Conservation (phyloP, 768 basidiomycete genomes). For the Collybia sp. region DNA sequence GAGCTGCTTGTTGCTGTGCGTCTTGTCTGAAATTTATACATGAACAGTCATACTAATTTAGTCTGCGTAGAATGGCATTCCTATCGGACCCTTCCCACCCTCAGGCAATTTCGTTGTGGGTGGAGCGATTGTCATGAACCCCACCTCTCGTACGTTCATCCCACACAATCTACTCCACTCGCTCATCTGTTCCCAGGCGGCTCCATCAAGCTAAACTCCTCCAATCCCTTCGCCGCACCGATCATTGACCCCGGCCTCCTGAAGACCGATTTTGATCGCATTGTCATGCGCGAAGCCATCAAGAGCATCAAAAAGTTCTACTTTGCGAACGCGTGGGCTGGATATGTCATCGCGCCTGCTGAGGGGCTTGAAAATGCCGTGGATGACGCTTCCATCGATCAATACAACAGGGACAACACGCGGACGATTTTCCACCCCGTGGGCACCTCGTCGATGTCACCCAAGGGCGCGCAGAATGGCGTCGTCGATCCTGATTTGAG, state of each 20-base stretch:
- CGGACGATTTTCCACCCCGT: no score
- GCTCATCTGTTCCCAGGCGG: slow-evolving; percentile 1
- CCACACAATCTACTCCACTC: neutral
- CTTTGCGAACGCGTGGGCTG: no score
- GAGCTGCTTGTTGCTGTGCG: slow-evolving; percentile 25
- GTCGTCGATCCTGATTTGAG: no score
- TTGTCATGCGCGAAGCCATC: slow-evolving; percentile 7
- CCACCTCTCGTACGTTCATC: neutral
- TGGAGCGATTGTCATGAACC: neutral
- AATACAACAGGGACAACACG: no score
- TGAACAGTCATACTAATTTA: neutral
- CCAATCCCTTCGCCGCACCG: slow-evolving; percentile 7
- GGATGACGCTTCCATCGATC: no score
- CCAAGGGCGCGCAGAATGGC: no score
- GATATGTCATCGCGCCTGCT: no score
- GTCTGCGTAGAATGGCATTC: slow-evolving; percentile 5
- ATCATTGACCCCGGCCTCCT: slow-evolving; percentile 25
- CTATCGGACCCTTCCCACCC: neutral
- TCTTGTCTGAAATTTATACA: neutral
- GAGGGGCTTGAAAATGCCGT: no score
- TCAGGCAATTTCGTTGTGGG: neutral
- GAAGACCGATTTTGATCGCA: slow-evolving; percentile 9
- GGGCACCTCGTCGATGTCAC: no score
- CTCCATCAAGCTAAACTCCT: neutral
- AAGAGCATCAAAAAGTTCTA: no score